Evolutionary conservation across 495 filamentous ascomycete species (phyloP).

Genomic region (Lophiostoma macrostomum): DNA sequence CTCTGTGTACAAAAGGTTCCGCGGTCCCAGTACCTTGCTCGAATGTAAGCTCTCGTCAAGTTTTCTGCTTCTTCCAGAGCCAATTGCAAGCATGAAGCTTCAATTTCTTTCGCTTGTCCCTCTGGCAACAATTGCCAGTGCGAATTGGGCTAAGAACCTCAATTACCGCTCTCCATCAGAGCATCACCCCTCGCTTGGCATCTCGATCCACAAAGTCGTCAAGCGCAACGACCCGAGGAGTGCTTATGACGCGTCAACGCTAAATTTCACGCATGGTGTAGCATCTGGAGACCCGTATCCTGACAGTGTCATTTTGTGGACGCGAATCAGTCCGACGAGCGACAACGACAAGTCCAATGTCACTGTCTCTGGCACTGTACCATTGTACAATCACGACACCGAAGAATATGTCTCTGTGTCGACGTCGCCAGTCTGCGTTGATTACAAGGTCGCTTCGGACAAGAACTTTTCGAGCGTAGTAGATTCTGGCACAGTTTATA

Average conservation of each 20-base stretch:
- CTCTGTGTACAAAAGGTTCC: conserved; percentile 12
- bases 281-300: conserved; percentile 68
- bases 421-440: conserved; percentile 58
- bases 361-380: conserved; percentile 53
- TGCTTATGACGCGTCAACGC: conserved; percentile 44
- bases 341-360: conserved; percentile 55
- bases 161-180: conserved; percentile 60
- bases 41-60: too few relatives aligned
- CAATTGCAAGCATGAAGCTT: conserved; percentile 27
- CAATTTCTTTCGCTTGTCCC: conserved; percentile 9
- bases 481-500: conserved; percentile 54
- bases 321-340: conserved; percentile 55
- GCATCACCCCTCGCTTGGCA: conserved; percentile 55
- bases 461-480: conserved; percentile 39
- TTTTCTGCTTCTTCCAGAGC: conserved; percentile 1
- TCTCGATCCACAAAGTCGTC: conserved; percentile 51
- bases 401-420: conserved; percentile 51
- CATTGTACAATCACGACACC: conserved; percentile 56
- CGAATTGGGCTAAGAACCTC: conserved; percentile 47
- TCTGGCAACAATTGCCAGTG: conserved; percentile 17
- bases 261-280: conserved; percentile 66
- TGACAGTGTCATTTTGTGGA: conserved; percentile 65
- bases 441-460: conserved; percentile 50
- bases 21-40: not conserved
- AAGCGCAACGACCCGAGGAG: conserved; percentile 45